Evolutionary conservation across 2,329 filamentous ascomycete species (phyloP).

Genomic region (Trichoderma lentiforme): DNA sequence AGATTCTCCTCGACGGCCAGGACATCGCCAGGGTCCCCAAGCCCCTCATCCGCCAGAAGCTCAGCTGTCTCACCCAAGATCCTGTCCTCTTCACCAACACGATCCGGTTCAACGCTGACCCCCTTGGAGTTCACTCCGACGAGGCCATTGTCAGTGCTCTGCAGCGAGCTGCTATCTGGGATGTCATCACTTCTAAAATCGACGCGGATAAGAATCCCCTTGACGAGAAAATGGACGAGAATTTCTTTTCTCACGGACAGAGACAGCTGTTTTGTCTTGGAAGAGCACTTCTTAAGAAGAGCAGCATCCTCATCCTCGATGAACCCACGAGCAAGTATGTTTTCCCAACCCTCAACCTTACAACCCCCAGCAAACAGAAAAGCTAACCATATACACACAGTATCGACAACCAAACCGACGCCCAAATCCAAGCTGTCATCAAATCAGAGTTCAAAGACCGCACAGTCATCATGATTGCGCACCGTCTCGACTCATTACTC

Average conservation of each 20-base stretch:
- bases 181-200: slow-evolving; percentile 39
- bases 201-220: slow-evolving; percentile 32
- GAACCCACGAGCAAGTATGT: slow-evolving; percentile 39
- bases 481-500: slow-evolving; percentile 32
- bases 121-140: slow-evolving; percentile 37
- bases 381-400: slow-evolving; percentile 16
- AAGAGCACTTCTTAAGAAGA: slow-evolving; percentile 30
- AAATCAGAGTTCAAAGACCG: slow-evolving; percentile 30
- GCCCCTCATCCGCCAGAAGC: slow-evolving; percentile 27
- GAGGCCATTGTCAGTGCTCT: slow-evolving; percentile 43
- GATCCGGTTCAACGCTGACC: slow-evolving; percentile 51
- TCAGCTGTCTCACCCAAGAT: slow-evolving; percentile 52
- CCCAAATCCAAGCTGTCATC: slow-evolving; percentile 30
- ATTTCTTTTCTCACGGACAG: slow-evolving; percentile 37
- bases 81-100: slow-evolving; percentile 48
- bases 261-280: slow-evolving; percentile 33
- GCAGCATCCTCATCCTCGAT: slow-evolving; percentile 32
- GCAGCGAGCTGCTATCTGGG: slow-evolving; percentile 45
- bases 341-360: neutral
- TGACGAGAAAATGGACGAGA: slow-evolving; percentile 32
- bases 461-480: slow-evolving; percentile 36
- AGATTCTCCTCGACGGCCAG: slow-evolving; percentile 45
- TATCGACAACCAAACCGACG: slow-evolving; percentile 31
- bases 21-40: slow-evolving; percentile 33
- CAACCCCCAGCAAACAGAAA: neutral